Evolutionary conservation across 352 stramenopile species (phyloP).

Genomic region (Thalassiosira hispida): DNA sequence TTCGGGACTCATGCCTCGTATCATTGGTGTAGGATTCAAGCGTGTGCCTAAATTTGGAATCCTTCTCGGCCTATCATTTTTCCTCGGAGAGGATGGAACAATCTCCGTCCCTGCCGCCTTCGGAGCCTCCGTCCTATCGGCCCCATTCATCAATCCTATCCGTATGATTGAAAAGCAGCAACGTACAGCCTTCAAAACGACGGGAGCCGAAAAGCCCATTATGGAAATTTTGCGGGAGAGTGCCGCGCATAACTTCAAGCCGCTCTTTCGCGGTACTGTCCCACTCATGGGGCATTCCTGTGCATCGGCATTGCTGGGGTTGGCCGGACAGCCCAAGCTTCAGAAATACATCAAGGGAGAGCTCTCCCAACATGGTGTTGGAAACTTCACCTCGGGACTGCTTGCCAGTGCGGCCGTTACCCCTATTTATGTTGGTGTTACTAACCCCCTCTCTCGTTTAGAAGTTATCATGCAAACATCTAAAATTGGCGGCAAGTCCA

Average conservation of each 20-base stretch:
- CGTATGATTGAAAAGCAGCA: conserved; percentile 89
- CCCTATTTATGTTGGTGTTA: conserved; percentile 86
- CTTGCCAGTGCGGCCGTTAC: conserved; percentile 75
- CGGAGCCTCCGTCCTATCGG: conserved; percentile 78
- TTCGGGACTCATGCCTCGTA: conserved; percentile 71
- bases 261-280: conserved; percentile 84
- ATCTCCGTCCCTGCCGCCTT: conserved; percentile 66
- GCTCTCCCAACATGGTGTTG: conserved; percentile 60
- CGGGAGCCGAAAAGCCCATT: conserved; percentile 82
- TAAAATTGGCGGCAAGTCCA: conserved; percentile 80
- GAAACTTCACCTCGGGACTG: conserved; percentile 78
- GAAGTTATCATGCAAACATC: conserved; percentile 88
- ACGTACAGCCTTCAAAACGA: conserved; percentile 84
- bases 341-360: conserved; percentile 85
- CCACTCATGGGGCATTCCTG: conserved; percentile 86
- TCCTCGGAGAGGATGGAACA: conserved; percentile 76
- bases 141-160: conserved; percentile 87
- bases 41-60: conserved; percentile 86
- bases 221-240: conserved; percentile 84
- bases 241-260: conserved; percentile 77
- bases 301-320: conserved; percentile 77
- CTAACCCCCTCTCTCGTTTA: conserved; percentile 82
- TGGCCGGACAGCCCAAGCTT: conserved; percentile 85
- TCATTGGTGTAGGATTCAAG: conserved; percentile 87
- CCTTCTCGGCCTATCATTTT: conserved; percentile 83